Conservation (phyloP, 2,329 filamentous ascomycete genomes). For the Eutypella sp. region DNA sequence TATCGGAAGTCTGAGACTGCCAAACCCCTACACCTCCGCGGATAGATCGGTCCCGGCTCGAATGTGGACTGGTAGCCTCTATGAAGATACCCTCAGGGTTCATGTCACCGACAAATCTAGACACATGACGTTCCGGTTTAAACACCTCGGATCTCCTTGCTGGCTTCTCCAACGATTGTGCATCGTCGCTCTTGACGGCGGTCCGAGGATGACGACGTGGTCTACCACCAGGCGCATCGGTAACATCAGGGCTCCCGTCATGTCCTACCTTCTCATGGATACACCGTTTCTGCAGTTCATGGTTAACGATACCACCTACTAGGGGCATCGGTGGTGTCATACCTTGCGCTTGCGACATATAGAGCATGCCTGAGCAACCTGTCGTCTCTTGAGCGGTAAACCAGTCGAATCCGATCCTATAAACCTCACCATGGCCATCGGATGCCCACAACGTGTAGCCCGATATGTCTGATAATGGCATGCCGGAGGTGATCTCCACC, state of each 20-base stretch:
- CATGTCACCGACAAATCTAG: constrained; percentile 53
- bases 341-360: constrained; percentile 53
- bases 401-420: constrained; percentile 50
- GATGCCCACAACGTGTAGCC: not conserved
- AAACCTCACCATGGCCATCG: constrained; percentile 44
- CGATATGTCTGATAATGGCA: too few species aligned
- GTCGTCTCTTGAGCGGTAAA: constrained; percentile 54
- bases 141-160: not conserved
- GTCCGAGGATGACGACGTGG: not conserved
- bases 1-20: constrained; percentile 32
- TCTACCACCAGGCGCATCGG: not conserved
- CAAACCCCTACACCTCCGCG: constrained; percentile 53
- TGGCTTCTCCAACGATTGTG: not conserved
- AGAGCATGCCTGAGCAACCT: constrained; percentile 53
- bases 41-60: constrained; percentile 34
- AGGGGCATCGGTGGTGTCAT: too few species aligned
- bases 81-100: constrained; percentile 58
- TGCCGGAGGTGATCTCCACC: too few species aligned
- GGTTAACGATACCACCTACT: not conserved
- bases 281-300: constrained; percentile 9
- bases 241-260: not conserved
- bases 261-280: constrained; percentile 3
- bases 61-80: constrained; percentile 42
- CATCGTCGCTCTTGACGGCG: not conserved
- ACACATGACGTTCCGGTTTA: constrained; percentile 24